These are phyloP conservation scores for Suillus subluteus DNA, from an alignment of 768 basidiomycete species.

Conservation along the genomic window DNA sequence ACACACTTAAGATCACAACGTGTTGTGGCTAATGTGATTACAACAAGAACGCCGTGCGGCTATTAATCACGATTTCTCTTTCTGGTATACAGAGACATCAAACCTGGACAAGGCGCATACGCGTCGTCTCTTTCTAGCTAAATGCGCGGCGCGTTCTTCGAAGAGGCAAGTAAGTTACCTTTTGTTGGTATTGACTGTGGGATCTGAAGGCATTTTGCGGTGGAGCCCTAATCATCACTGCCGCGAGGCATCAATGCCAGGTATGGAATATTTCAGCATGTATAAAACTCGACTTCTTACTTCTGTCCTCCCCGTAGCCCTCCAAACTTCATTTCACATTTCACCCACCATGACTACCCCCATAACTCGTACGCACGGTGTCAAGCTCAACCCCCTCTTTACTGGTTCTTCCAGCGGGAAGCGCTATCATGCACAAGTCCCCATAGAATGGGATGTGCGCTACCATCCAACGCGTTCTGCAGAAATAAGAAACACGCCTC, in stretches of 20 bases:
- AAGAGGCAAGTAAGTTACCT: conserved; percentile 22
- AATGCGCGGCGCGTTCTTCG: conserved; percentile 3
- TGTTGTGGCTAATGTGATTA: conserved; percentile 15
- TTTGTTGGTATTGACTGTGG: conserved; percentile 14
- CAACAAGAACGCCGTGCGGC: conserved; percentile 8
- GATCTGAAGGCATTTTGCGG: neutral
- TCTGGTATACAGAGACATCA: neutral
- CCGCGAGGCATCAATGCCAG: conserved; percentile 3
- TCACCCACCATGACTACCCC: conserved; percentile 15
- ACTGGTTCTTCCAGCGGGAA: conserved; percentile 17
- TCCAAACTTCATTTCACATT: conserved; percentile 8
- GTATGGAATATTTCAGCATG: neutral
- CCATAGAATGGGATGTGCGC: conserved; percentile 55
- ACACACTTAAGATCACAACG: conserved; percentile 8
- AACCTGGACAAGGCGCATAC: neutral
- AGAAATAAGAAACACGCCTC: conserved; percentile 12
- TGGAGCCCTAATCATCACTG: neutral
- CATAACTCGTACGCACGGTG: conserved; percentile 13
- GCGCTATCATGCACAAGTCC: conserved; percentile 17
- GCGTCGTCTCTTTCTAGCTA: conserved; percentile 3
- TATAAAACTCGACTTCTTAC: conserved; percentile 21
- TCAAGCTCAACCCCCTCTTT: conserved; percentile 25
- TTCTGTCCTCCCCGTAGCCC: neutral
- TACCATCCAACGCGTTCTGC: conserved; percentile 38
- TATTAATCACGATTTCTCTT: conserved; percentile 10